Evolutionary conservation across 169 alveolate genomes (phyloP).

Genomic region (Plasmodium chabaudi): DNA sequence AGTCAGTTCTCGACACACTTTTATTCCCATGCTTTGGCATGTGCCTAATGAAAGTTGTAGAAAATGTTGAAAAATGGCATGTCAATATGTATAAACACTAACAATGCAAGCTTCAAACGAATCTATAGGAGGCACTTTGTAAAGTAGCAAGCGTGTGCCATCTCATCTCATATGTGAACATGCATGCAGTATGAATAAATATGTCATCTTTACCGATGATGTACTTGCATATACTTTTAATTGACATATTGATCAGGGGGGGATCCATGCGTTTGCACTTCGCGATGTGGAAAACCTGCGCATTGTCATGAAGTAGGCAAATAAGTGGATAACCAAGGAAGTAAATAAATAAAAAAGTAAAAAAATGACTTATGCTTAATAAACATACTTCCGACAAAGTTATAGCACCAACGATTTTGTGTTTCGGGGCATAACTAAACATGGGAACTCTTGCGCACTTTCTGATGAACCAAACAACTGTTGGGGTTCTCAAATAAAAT

Average conservation of each 20-base stretch:
- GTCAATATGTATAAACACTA: too few species aligned
- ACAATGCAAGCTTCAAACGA: too few species aligned
- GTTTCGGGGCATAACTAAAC: conserved; percentile 90
- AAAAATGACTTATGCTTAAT: not conserved
- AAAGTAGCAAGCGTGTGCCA: not conserved
- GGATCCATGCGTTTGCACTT: conserved; percentile 91
- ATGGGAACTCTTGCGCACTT: conserved; percentile 90
- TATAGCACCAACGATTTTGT: conserved; percentile 89
- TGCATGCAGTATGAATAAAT: not conserved
- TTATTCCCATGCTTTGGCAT: conserved; percentile 86
- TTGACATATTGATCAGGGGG: conserved; percentile 85
- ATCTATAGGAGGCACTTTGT: too few species aligned
- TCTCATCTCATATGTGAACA: not conserved
- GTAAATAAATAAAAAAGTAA: not conserved
- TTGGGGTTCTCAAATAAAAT: conserved; percentile 90
- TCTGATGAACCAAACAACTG: conserved; percentile 90
- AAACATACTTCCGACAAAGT: conserved; percentile 87
- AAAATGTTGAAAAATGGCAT: not conserved
- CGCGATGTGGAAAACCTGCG: conserved; percentile 89
- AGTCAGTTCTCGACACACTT: conserved; percentile 83
- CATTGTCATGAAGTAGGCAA: not conserved
- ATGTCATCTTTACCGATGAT: conserved; percentile 73
- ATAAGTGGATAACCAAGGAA: not conserved
- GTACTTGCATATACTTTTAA: conserved; percentile 78
- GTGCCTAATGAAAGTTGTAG: conserved; percentile 70